Percentiles rank a stretch among this genome's conserved stretches.
Conservation (phyloP, 805 yeast species). For the Zygoascus tannicola region DNA sequence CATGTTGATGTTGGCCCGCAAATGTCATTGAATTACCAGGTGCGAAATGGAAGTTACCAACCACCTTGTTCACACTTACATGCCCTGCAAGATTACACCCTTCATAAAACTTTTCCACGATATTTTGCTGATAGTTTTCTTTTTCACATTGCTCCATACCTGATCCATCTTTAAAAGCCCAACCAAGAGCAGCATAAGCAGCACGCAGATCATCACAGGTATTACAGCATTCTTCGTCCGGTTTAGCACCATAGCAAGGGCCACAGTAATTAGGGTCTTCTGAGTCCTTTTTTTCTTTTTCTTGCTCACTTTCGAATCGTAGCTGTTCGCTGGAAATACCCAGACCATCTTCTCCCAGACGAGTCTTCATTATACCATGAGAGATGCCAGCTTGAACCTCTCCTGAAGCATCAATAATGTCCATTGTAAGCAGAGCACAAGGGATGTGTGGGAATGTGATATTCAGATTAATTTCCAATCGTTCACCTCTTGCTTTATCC, state of each 20-base stretch:
- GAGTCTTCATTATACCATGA: conserved; percentile 61
- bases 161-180: conserved; percentile 89
- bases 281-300: conserved; percentile 21
- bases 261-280: conserved; percentile 55
- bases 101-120: conserved; percentile 55
- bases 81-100: conserved; percentile 85
- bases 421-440: conserved; percentile 69
- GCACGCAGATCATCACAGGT: conserved; percentile 70
- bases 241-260: conserved; percentile 82
- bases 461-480: conserved; percentile 72
- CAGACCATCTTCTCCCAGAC: conserved; percentile 50
- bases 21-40: conserved; percentile 70
- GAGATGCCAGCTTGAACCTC: conserved; percentile 68
- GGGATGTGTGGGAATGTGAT: conserved; percentile 78
- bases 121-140: conserved; percentile 68
- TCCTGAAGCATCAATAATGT: conserved; percentile 83
- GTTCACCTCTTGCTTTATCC: conserved; percentile 55
- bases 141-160: conserved; percentile 83
- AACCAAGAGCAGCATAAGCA: conserved; percentile 67
- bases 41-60: conserved; percentile 90
- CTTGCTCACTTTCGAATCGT: conserved; percentile 22
- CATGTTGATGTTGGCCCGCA: conserved; percentile 67
- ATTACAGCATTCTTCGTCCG: conserved; percentile 63
- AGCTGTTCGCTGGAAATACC: conserved; percentile 35
- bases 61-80: conserved; percentile 71